Conservation (phyloP, 192 early-diverging fungal species). For the Pilaira anomala region DNA sequence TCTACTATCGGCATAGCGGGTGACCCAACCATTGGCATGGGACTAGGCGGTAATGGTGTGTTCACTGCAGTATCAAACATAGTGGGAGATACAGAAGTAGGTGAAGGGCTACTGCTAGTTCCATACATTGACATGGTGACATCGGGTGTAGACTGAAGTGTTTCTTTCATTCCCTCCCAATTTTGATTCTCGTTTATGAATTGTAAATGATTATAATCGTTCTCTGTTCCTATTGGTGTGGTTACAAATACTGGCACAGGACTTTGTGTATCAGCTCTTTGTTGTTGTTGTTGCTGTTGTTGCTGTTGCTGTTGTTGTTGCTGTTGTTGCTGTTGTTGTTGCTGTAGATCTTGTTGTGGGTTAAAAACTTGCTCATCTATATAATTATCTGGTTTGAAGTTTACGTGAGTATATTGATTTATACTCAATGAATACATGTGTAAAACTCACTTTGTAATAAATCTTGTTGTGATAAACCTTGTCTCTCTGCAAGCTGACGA, state of each 20-base stretch:
- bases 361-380: too few species aligned
- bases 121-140: constrained; percentile 5
- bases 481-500: constrained; percentile 4
- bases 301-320: too few species aligned
- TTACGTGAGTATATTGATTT: too few species aligned
- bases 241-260: constrained; percentile 1
- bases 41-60: constrained; percentile 10
- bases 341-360: too few species aligned
- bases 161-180: neutral
- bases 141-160: neutral
- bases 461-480: constrained; percentile 7
- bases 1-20: neutral
- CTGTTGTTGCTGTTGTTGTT: too few species aligned
- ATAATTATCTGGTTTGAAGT: too few species aligned
- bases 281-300: too few species aligned
- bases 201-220: neutral
- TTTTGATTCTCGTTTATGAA: neutral
- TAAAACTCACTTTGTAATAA: neutral
- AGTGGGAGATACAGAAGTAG: neutral
- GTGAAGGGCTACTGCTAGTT: neutral
- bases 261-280: neutral
- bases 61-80: constrained; percentile 6
- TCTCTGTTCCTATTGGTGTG: neutral
- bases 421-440: too few species aligned
- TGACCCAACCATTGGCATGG: constrained; percentile 3